These are phyloP conservation scores for Fusarium sp. DNA, from an alignment of 2,329 filamentous ascomycete genomes.

Conservation along the genomic window DNA sequence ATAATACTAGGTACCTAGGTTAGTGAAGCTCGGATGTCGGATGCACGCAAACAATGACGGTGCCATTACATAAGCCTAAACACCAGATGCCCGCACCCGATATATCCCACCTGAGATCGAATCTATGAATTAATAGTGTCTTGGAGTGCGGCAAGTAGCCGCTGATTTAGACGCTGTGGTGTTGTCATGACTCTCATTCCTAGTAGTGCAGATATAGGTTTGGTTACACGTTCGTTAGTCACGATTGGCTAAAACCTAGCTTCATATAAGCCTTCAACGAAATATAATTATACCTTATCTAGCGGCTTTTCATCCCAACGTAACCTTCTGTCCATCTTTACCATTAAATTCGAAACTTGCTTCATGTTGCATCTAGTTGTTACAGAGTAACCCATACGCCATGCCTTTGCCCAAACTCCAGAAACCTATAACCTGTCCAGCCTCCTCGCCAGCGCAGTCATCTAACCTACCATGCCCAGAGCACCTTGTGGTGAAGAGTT, in stretches of 20 bases:
- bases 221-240: constrained; percentile 3
- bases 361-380: constrained; percentile 22
- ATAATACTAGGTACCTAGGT: constrained; percentile 16
- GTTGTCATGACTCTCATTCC: not conserved
- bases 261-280: constrained; percentile 6
- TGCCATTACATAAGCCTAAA: constrained; percentile 38
- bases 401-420: constrained; percentile 40
- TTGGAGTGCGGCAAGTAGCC: constrained; percentile 3
- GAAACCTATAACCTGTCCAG: constrained; percentile 21
- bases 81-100: constrained; percentile 18
- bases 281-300: constrained; percentile 11
- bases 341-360: constrained; percentile 5
- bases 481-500: constrained; percentile 83
- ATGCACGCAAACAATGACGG: constrained; percentile 22
- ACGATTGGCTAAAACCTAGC: constrained; percentile 7
- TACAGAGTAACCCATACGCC: constrained; percentile 42
- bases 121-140: constrained; percentile 5
- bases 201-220: not conserved
- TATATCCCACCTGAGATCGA: constrained; percentile 26
- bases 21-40: constrained; percentile 35
- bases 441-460: constrained; percentile 1
- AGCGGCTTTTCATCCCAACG: constrained; percentile 14
- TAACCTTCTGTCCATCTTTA: constrained; percentile 11
- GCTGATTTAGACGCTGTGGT: not conserved
- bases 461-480: constrained; percentile 66